Percentiles rank a stretch among this genome's conserved stretches.
Evolutionary conservation across 73 alveolate species (phyloP).

Genomic region (Tetrahymena malaccensis): DNA sequence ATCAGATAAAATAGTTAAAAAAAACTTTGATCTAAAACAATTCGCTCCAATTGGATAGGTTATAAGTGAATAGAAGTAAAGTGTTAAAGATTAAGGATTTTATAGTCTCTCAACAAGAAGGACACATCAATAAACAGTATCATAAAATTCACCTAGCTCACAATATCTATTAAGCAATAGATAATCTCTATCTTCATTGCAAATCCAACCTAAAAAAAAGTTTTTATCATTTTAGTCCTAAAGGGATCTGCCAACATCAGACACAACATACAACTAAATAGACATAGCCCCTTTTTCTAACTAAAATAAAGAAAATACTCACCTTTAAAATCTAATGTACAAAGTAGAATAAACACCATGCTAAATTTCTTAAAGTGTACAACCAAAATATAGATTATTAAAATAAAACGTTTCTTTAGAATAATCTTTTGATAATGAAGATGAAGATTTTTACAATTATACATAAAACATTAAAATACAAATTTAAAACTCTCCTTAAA

Average conservation of each 20-base stretch:
- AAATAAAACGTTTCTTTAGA: not conserved
- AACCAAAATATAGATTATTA: not conserved
- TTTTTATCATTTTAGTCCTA: not conserved
- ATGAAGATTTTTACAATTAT: not conserved
- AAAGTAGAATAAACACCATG: not conserved
- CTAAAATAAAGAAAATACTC: not conserved
- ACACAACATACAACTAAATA: not conserved
- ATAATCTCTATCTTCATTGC: not conserved
- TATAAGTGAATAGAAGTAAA: not conserved
- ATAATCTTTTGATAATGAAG: not conserved
- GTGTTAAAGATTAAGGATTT: not conserved
- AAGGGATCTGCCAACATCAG: not conserved
- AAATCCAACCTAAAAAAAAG: not conserved
- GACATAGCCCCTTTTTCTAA: not conserved
- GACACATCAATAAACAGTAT: not conserved
- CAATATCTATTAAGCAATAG: not conserved
- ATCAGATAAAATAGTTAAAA: not conserved
- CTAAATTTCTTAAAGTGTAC: not conserved
- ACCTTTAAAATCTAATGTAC: not conserved
- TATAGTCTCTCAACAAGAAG: not conserved
- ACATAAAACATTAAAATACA: not conserved
- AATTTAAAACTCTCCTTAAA: not conserved
- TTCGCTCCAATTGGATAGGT: not conserved
- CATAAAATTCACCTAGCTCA: not conserved
- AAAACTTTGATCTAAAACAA: not conserved